Base-by-base conservation (phyloP, 225 moss, liverwort and hornwort species). In the Marchantia polymorpha region DNA sequence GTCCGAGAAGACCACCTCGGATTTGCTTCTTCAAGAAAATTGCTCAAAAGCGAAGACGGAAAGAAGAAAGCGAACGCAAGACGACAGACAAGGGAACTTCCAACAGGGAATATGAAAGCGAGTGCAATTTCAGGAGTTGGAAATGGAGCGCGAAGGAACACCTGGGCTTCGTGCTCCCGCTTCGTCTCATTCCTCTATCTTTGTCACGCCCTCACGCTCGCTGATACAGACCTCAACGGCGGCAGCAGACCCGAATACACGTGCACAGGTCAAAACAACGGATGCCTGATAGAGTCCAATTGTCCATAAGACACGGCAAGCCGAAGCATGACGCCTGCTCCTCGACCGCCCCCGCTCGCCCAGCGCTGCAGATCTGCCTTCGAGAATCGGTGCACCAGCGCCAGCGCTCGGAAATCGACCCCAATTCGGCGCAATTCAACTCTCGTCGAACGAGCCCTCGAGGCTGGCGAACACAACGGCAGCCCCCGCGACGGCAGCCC, bases 101-200 rank as follows among this genome's bases (percentile, higher is more conserved):
- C 49, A 15, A 49, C 2, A 50, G 0, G 22, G 20, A 70, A 50
- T 10, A n/a, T 7, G 49, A 11, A 50, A 5, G 50, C 49, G 23
- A 23, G 49, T 50, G 48, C 39, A 71, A 8, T 16, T 20, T 11
- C 3, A n/a, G 23, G 20, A 39, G 22, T 3, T 49, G 22, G 20
- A 50, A 3, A 19, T 8, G 29, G 58, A 75, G 27, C 13, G 46
- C 39, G 11, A 39, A 39, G 39, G 15, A 76, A 69, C 23, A 90
- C 90, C 88, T 90, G 83, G 86, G 72, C 77, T 88, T 90, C 58
- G 79, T 69, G 51, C 47, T 64, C 79, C 90, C 86, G 79, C 83
- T 84, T 69, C 86, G 85, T 88, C 81, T 90, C 90, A 90, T 90
- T 81, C 73, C 88, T 83, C 75, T 65, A 12, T 51, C 67, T 77